A percentile compares a stretch with the other conserved stretches of the same genome.
phyloP scores from a whole-genome alignment of 176 grass and related monocot genomes.

The Urochloa ruziziensis region DNA sequence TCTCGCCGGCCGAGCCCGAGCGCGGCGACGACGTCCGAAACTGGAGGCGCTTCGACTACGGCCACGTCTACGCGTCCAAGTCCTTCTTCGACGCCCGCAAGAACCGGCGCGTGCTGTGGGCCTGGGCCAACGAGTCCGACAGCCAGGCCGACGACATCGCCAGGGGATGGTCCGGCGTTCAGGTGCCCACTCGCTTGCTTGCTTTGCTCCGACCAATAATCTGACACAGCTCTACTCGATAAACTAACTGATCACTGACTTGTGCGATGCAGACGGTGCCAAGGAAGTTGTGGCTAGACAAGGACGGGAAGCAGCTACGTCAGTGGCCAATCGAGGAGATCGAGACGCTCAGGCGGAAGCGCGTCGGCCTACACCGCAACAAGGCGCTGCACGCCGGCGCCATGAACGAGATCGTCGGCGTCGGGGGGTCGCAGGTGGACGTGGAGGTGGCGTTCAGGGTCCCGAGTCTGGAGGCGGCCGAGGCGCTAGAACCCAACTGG shows the following conservation, averaged over 20 bases:
- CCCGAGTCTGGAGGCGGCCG: constrained; percentile 40
- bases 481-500: constrained; percentile 38
- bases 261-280: constrained; percentile 46
- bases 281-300: constrained; percentile 69
- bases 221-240: background rate
- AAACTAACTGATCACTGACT: background rate
- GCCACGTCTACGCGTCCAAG: constrained; percentile 84
- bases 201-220: too few relatives aligned
- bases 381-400: constrained; percentile 37
- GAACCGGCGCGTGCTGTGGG: constrained; percentile 60
- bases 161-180: constrained; percentile 74
- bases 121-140: constrained; percentile 76
- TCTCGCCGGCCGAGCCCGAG: constrained; percentile 40
- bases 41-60: constrained; percentile 64
- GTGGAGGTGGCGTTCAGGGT: constrained; percentile 58
- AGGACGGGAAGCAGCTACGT: constrained; percentile 52
- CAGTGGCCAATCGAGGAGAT: constrained; percentile 87
- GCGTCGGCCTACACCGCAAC: constrained; percentile 31
- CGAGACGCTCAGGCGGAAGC: constrained; percentile 51
- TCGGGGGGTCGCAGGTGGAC: constrained; percentile 53
- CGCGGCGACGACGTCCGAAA: constrained; percentile 37
- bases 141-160: constrained; percentile 39
- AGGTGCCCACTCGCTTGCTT: too few relatives aligned
- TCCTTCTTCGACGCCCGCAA: constrained; percentile 63
- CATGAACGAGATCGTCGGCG: constrained; percentile 57